Evolutionary conservation across 208 protist genomes (phyloP).

Genomic region (Trypanosoma vivax): DNA sequence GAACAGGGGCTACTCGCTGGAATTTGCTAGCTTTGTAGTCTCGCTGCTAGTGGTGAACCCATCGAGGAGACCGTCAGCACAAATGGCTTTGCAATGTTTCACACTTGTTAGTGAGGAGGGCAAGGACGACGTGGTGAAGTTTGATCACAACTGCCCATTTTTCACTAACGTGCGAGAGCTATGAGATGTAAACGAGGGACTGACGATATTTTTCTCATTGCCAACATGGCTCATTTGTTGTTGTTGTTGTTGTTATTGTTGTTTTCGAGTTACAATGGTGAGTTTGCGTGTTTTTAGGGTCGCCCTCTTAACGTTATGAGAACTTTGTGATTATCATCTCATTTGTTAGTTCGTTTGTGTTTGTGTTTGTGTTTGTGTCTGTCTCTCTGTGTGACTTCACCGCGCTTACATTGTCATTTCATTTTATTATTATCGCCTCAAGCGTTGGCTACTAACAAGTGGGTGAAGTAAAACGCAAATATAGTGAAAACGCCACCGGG

Average conservation of each 20-base stretch:
- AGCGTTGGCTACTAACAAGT: too few relatives aligned
- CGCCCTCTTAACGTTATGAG: too few relatives aligned
- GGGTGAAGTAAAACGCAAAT: too few relatives aligned
- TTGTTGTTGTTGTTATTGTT: background rate
- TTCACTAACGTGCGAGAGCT: conserved; percentile 73
- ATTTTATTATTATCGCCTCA: too few relatives aligned
- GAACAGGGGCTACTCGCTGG: conserved; percentile 42
- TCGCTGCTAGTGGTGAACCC: conserved; percentile 67
- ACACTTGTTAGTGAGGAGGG: conserved; percentile 16
- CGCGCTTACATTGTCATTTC: too few relatives aligned
- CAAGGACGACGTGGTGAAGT: conserved; percentile 31
- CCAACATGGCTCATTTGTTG: background rate
- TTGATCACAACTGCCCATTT: conserved; percentile 51
- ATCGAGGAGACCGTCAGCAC: conserved; percentile 55
- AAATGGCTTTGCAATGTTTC: conserved; percentile 54
- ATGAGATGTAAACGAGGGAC: conserved; percentile 1
- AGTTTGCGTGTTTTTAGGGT: too few relatives aligned
- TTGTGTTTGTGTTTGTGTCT: too few relatives aligned
- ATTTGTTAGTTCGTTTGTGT: too few relatives aligned
- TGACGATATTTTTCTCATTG: background rate
- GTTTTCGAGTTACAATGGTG: too few relatives aligned
- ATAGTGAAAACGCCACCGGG: too few relatives aligned
- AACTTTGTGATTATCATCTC: too few relatives aligned
- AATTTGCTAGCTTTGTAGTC: conserved; percentile 72
- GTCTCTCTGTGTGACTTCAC: too few relatives aligned